A percentile compares a stretch with the other conserved stretches of the same genome.
Conservation (phyloP, 179 eudicot genomes). For the Silene coronaria region DNA sequence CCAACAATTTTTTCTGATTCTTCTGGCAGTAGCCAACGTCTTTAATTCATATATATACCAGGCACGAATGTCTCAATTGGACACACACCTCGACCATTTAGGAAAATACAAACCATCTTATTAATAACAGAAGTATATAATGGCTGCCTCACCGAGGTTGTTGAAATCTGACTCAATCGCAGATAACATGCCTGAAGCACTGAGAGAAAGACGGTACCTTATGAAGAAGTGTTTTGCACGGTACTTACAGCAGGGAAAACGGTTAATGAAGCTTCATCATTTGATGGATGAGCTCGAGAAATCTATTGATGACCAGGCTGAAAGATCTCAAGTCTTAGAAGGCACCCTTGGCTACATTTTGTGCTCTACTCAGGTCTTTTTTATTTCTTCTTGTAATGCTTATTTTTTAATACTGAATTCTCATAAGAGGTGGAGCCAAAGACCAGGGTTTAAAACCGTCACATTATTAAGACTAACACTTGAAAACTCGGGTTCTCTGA, state of each 20-base stretch:
- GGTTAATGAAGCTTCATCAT: conserved; percentile 68
- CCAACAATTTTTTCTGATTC: not conserved
- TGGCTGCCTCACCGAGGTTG: conserved; percentile 44
- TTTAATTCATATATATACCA: conserved; percentile 15
- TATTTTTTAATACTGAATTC: not conserved
- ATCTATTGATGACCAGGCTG: conserved; percentile 57
- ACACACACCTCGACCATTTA: conserved; percentile 5
- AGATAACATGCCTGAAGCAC: conserved; percentile 70
- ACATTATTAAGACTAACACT: not conserved
- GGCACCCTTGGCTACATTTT: conserved; percentile 74
- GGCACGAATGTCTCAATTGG: not conserved
- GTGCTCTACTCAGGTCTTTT: conserved; percentile 61
- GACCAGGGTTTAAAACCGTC: not conserved
- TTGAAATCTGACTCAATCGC: conserved; percentile 49
- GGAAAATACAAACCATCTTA: not conserved
- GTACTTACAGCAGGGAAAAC: conserved; percentile 59
- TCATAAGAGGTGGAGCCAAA: not conserved
- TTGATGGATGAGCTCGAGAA: conserved; percentile 66
- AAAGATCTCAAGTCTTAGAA: conserved; percentile 61
- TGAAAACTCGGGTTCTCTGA: conserved; percentile 4
- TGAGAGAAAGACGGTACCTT: conserved; percentile 55
- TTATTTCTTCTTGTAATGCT: not conserved
- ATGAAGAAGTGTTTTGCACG: conserved; percentile 70
- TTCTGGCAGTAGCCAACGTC: not conserved
- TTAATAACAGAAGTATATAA: not conserved